Evolutionary conservation across 495 filamentous ascomycete species (phyloP), one percentile per base, ranked within the genome.

Genomic region (Articulospora tetracladia): DNA sequence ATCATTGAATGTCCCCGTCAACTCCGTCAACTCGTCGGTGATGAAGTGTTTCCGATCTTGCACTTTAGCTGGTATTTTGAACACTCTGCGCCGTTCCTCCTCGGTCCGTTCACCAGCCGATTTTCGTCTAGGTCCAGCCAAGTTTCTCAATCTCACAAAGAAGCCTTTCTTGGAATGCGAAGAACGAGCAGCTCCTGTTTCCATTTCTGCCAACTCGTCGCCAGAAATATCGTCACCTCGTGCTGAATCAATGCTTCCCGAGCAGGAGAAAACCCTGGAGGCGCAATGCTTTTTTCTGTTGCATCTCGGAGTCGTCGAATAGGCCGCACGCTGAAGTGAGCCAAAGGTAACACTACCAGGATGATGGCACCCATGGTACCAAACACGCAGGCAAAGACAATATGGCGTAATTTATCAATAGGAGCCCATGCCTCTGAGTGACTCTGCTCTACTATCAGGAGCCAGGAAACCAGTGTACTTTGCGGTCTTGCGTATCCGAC

Each of bases 1-100:
- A 60, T 90, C 89, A 66, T 97, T 97, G 71, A 94, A 97, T 0
- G 91, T 94, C 48, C 62, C 70, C 0, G 92, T 96, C 22, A 96
- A 77, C 64, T 96, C 92, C 0, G 91, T 93, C 13, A 97, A 75
- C 67, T 97, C 92, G 68, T 97, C 92, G 11, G 89, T 89, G 32
- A 97, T 77, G 24, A 83, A 73, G 62, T 92, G 87, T 53, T 87
- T 89, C 12, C 85, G 76, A 57, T 90, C 86, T 49, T 84, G 83
- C 3, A 97, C 93, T 70, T 87, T 89, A 8, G 81, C 85, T 0
- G 92, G 92, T 41, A 96, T 95, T 52, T 89, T 89, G 73, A 95
- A 96, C 6, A 75, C 77, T 12, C 79, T 79, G 26, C 80, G 77
- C 36, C 75, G 68, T 24, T 79, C 77, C 20, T 79, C 74, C 8